Base-by-base conservation (phyloP, 352 stramenopile species). In the Globisporangium rhizosaccharum region DNA sequence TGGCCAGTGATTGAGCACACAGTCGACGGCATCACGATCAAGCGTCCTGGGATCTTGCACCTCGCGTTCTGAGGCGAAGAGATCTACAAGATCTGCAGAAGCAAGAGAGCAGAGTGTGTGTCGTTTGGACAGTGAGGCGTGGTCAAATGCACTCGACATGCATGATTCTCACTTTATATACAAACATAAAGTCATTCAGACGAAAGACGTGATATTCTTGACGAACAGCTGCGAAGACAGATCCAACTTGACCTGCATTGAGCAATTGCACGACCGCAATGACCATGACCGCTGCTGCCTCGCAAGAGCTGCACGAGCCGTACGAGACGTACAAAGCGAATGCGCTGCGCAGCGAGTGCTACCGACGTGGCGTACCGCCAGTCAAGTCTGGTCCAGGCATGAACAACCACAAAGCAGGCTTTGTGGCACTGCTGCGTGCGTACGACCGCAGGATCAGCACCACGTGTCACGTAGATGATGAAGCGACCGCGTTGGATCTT, bases 21-120 rank as follows among this genome's bases (percentile, higher is more conserved):
- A 2, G 61, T 90, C 6, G 70, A 73, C 53, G 76, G 73, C 46
- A 33, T 77, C 37, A 75, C 61, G 7, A 74, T 86, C 56, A 57
- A 72, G 44, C 76, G 80, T 20, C 74, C 80, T 1, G 72, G 59
- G 20, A 90, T 90, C 51, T 56, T 90, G 42, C 77, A 90, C 58
- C 57, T 88, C 51, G 65, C 69, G 20, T 82, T 67, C 56, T 87
- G 47, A 84, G 28, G 28, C 28, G 28, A 33, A 6, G 28, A 33
- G 28, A 1, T 33, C 23, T 23, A 23, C 23, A 23, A 23, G 23
- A 23, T 23, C 23, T 23, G 23, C 23, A 23, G 23, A 23, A 23
- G 23, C 23, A 23, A 33, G 28, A 33, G 28, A 33, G 28, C 28
- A 33, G 28, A 33, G 28, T 33, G 28, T 33, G 28, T 33, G 28